Conservation (phyloP, 2,329 filamentous ascomycete species). For the Colletotrichum shisoi region DNA sequence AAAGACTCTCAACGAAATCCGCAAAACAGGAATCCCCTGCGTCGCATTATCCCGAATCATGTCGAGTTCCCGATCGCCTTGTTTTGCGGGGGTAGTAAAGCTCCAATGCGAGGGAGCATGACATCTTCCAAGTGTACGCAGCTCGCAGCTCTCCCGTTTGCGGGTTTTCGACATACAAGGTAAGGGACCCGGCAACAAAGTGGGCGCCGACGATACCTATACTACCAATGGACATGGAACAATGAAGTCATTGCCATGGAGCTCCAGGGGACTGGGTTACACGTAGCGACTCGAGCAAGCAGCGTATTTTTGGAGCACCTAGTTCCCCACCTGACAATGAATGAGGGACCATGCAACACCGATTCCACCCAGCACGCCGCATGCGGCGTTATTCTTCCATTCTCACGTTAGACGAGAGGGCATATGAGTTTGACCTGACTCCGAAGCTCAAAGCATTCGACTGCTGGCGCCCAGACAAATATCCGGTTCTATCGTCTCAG, state of each 20-base stretch:
- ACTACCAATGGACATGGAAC: background rate
- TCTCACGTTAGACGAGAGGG: background rate
- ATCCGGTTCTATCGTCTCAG: background rate
- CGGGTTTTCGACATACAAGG: too few species aligned
- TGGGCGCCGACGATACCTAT: background rate
- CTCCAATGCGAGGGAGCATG: too few species aligned
- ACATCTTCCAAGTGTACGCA: too few species aligned
- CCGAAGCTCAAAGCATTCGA: background rate
- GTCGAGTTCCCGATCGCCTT: background rate
- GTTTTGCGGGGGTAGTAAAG: too few species aligned
- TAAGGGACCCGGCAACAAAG: background rate
- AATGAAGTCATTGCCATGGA: constrained; percentile 21
- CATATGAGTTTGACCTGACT: constrained; percentile 1
- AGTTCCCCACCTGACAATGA: constrained; percentile 17
- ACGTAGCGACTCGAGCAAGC: background rate
- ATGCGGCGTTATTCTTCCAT: background rate
- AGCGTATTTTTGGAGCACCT: constrained; percentile 14
- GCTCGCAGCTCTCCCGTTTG: too few species aligned
- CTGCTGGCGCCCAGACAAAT: background rate
- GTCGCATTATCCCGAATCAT: background rate
- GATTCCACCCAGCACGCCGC: constrained; percentile 7
- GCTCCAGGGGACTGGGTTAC: constrained; percentile 1
- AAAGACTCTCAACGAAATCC: too few species aligned
- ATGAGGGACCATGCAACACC: constrained; percentile 12
- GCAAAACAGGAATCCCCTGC: background rate